These are phyloP conservation scores for Hippophae tibetana DNA, from an alignment of 306 rosid genomes.

Conservation along the genomic window DNA sequence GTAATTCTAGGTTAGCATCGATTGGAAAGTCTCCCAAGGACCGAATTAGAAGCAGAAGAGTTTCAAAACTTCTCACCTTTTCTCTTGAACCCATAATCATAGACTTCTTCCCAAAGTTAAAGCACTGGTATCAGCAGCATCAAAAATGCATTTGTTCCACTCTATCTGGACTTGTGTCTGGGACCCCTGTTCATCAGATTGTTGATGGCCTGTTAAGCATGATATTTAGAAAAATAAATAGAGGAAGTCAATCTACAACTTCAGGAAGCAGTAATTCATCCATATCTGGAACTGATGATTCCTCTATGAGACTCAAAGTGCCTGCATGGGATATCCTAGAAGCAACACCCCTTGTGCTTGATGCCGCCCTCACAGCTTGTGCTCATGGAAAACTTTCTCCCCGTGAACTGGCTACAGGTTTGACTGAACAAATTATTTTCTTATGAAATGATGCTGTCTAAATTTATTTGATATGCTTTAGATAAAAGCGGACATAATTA, in stretches of 20 bases:
- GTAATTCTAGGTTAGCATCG: conserved; percentile 50
- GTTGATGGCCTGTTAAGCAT: conserved; percentile 61
- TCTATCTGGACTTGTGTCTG: conserved; percentile 55
- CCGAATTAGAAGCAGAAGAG: conserved; percentile 41
- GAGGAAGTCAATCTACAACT: conserved; percentile 43
- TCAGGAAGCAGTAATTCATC: conserved; percentile 59
- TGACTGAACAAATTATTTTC: conserved; percentile 17
- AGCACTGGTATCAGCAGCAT: conserved; percentile 75
- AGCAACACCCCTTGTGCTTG: conserved; percentile 89
- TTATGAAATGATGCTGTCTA: not conserved
- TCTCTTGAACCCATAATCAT: conserved; percentile 45
- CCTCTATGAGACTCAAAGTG: conserved; percentile 59
- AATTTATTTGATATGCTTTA: not conserved
- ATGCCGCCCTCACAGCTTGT: conserved; percentile 85
- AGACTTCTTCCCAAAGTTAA: conserved; percentile 73
- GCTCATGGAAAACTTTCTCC: conserved; percentile 80
- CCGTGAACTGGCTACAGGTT: conserved; percentile 88
- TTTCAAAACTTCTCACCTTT: conserved; percentile 41
- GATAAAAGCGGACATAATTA: not conserved
- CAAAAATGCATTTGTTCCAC: conserved; percentile 77
- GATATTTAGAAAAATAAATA: conserved; percentile 65
- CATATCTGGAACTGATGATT: conserved; percentile 47
- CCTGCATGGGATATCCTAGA: conserved; percentile 95
- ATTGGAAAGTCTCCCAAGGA: conserved; percentile 46
- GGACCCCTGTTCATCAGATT: conserved; percentile 63